Conservation (phyloP, 2,329 filamentous ascomycete genomes). For the Salinomyces thailandicus region DNA sequence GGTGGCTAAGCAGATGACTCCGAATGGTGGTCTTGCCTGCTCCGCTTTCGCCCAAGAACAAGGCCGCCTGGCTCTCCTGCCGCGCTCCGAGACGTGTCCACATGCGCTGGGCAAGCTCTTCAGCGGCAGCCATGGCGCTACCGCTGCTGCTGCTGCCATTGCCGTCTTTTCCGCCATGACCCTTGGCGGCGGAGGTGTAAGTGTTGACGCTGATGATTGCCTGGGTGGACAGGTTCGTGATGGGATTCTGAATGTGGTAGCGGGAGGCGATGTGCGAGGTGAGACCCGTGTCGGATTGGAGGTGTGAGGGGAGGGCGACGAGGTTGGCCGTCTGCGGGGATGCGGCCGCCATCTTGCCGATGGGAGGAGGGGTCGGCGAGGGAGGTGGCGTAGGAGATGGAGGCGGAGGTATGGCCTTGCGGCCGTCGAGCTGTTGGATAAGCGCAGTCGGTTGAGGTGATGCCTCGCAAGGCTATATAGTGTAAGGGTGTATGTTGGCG, state of each 20-base stretch:
- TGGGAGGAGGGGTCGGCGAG: too few relatives aligned
- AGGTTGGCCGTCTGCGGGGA: conserved; percentile 69
- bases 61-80: conserved; percentile 83
- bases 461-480: conserved; percentile 1
- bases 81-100: conserved; percentile 77
- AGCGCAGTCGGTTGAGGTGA: conserved; percentile 2
- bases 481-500: too few relatives aligned
- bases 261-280: conserved; percentile 76
- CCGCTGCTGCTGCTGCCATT: too few relatives aligned
- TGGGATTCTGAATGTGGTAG: conserved; percentile 84
- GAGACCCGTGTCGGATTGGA: conserved; percentile 57
- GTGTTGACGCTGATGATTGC: conserved; percentile 89
- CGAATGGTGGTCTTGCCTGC: conserved; percentile 92
- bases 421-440: conserved; percentile 10
- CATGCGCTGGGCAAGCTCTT: conserved; percentile 80
- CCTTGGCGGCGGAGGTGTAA: conserved; percentile 79
- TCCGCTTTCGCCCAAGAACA: conserved; percentile 95
- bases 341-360: conserved; percentile 22
- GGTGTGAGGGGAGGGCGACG: conserved; percentile 74
- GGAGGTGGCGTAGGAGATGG: background rate
- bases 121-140: conserved; percentile 82
- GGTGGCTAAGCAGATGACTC: conserved; percentile 72
- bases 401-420: conserved; percentile 11
- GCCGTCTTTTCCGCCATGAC: conserved; percentile 83
- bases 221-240: conserved; percentile 80